A percentile compares a stretch with the other conserved stretches of the same genome.
phyloP scores from a whole-genome alignment of 2,329 filamentous ascomycete genomes.

The Pseudogymnoascus sp. region DNA sequence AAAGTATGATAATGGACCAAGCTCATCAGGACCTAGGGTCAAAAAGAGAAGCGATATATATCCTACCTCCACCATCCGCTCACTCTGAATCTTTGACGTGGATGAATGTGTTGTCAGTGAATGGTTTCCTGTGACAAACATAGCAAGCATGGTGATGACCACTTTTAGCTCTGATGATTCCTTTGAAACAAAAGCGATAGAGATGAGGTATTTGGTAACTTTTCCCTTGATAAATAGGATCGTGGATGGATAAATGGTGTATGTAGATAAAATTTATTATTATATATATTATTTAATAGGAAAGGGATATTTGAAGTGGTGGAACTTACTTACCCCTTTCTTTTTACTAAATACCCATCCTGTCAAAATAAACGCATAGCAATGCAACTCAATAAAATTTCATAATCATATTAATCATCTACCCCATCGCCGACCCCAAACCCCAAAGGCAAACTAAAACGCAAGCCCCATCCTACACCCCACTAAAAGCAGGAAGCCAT shows the following conservation, averaged over 20 bases:
- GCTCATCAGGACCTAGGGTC: background rate
- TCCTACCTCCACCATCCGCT: background rate
- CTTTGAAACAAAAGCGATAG: background rate
- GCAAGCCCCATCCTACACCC: background rate
- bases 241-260: background rate
- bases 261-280: background rate
- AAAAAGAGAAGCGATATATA: background rate
- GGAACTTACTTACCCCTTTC: background rate
- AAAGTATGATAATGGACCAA: background rate
- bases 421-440: background rate
- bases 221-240: no score
- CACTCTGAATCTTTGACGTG: background rate
- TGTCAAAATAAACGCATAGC: background rate
- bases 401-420: slow-evolving; percentile 7
- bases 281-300: background rate
- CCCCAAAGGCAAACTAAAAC: background rate
- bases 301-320: background rate
- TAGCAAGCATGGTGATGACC: background rate
- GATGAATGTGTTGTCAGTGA: background rate
- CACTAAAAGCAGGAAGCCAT: background rate
- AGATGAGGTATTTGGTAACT: background rate
- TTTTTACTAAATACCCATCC: background rate
- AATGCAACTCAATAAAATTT: background rate
- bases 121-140: background rate
- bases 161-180: background rate